Base-by-base conservation (phyloP, 768 basidiomycete genomes). In the Macrolepiota albuminosa region DNA sequence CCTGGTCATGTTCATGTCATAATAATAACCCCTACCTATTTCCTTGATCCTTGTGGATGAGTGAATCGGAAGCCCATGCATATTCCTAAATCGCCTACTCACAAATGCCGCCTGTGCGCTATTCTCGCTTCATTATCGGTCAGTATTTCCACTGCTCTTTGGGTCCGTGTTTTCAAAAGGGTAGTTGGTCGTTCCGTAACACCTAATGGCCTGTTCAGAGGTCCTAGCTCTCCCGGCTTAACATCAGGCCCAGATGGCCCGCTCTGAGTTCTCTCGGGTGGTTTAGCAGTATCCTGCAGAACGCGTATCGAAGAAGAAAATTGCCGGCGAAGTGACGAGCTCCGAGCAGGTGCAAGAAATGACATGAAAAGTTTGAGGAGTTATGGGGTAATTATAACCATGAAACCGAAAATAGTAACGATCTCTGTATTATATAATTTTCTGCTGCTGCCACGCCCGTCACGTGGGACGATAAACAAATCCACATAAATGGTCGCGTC, bases 11-110 rank as follows among this genome's bases (percentile, higher is more conserved):
- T 91, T 90, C 58, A 79, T 63, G 70, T 98, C 96, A 55, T 89
- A 81, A 67, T 93, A 98, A 73, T 98, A 96, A 0, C 94, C 93
- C 68, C 87, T 89, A 13, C 84, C 81, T 0, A 81, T 77, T 68
- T 82, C 74, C 63, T 78, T 80, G n/a, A 81, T 76, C 56, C 79
- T 81, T 58, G 60, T 21, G 60, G 45, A 46, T 46, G 16, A 34
- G 45, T 50, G 33, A 54, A 57, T 26, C 43, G 26, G 42, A 21
- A 14, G 39, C 26, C 52, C 47, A 31, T 31, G 9, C 29, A 26
- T 10, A 21, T 3, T 16, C 24, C n/a, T 10, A 2, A 40, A 6
- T 3, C 18, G n/a, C 29, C 21, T 52, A 75, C 80, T 61, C 64
- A 83, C 81, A 84, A 61, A 70, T 89, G 88, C 61, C 81, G 76